Conservation (phyloP, 176 grass and related monocot genomes). For the Chloris gayana region DNA sequence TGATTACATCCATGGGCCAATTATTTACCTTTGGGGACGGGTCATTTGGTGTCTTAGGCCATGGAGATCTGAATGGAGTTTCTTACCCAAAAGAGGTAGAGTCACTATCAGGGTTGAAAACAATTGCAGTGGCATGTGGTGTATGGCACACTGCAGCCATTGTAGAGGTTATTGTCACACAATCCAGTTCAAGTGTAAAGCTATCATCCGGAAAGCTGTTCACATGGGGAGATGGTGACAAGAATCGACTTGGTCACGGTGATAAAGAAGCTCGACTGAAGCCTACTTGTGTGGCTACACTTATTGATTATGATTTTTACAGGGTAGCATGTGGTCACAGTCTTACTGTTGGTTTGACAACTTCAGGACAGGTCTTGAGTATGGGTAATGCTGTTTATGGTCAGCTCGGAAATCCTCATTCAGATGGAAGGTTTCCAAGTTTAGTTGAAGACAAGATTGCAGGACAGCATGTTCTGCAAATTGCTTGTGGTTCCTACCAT, state of each 20-base stretch:
- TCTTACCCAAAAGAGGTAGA: slow-evolving; percentile 78
- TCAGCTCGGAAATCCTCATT: slow-evolving; percentile 85
- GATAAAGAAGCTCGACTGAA: slow-evolving; percentile 85
- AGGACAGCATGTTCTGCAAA: slow-evolving; percentile 65
- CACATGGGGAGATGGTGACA: slow-evolving; percentile 99
- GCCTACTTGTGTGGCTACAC: slow-evolving; percentile 83
- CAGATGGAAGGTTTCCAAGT: slow-evolving; percentile 80
- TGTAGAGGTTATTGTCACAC: slow-evolving; percentile 79
- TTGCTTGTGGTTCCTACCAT: slow-evolving; percentile 94
- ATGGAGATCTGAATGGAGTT: slow-evolving; percentile 68
- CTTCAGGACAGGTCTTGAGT: slow-evolving; percentile 77
- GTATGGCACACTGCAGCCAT: slow-evolving; percentile 93
- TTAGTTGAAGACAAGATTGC: slow-evolving; percentile 73
- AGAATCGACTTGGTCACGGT: slow-evolving; percentile 89
- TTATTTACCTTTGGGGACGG: slow-evolving; percentile 96
- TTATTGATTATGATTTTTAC: slow-evolving; percentile 96
- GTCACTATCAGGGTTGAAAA: slow-evolving; percentile 79
- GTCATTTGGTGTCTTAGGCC: slow-evolving; percentile 93
- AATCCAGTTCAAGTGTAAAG: slow-evolving; percentile 53
- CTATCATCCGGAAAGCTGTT: slow-evolving; percentile 83
- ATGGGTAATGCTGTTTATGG: slow-evolving; percentile 95
- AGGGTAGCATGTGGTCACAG: slow-evolving; percentile 87
- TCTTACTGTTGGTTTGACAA: slow-evolving; percentile 84
- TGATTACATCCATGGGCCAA: slow-evolving; percentile 81
- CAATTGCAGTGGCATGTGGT: slow-evolving; percentile 84